Conservation (phyloP, 2,329 filamentous ascomycete species). For the Xylaria sp. region DNA sequence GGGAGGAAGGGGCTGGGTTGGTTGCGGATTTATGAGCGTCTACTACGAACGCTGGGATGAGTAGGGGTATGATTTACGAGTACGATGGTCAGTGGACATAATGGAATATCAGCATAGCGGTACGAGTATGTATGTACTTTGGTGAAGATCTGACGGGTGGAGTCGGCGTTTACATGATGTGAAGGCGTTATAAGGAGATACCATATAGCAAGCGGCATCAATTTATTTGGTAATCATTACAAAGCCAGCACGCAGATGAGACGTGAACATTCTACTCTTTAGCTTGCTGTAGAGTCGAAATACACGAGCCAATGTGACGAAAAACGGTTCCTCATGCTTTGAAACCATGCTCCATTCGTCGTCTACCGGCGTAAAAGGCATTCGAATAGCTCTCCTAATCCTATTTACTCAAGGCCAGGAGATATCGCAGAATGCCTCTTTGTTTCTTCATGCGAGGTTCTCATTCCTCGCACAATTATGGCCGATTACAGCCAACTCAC, state of each 20-base stretch:
- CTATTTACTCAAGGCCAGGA: constrained; percentile 11
- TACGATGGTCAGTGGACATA: background rate
- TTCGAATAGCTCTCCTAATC: constrained; percentile 4
- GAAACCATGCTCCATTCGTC: constrained; percentile 10
- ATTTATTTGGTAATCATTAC: background rate
- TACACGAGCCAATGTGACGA: background rate
- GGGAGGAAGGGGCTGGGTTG: constrained; percentile 70
- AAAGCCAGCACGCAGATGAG: background rate
- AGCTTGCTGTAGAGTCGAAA: background rate
- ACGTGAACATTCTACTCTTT: background rate
- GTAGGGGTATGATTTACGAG: background rate
- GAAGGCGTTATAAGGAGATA: background rate
- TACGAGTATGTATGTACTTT: background rate
- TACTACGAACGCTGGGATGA: too few species aligned
- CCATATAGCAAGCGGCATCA: background rate
- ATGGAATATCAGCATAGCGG: background rate
- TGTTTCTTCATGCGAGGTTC: constrained; percentile 2
- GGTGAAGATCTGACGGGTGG: background rate
- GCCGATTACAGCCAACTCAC: background rate
- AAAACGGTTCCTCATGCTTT: constrained; percentile 3
- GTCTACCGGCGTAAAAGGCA: constrained; percentile 15
- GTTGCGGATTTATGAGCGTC: constrained; percentile 39
- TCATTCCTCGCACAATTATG: background rate
- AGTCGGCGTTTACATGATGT: too few species aligned
- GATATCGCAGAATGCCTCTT: constrained; percentile 25